Evolutionary conservation across 1,284 basidiomycete species (phyloP).

Genomic region (Kwoniella shivajii): DNA sequence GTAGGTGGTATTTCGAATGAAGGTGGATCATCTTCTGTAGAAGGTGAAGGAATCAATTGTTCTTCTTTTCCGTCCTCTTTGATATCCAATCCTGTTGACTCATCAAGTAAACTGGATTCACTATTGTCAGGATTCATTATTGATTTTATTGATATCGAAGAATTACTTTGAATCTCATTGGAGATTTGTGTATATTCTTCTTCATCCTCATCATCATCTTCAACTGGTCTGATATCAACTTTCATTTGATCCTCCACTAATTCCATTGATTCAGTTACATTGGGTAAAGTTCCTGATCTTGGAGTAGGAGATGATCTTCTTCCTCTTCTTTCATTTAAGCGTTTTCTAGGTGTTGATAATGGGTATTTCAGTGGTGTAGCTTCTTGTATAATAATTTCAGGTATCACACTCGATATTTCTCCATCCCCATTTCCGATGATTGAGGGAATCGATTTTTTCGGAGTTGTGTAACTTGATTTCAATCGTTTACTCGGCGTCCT

Average conservation of each 20-base stretch:
- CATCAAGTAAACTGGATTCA: neutral
- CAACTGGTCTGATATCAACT: neutral
- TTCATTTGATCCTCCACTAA: neutral
- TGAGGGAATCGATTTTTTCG: neutral
- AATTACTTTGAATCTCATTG: too few relatives aligned
- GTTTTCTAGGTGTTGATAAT: slow-evolving; percentile 20
- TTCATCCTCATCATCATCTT: neutral
- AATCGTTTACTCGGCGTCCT: slow-evolving; percentile 15
- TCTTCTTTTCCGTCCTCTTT: slow-evolving; percentile 8
- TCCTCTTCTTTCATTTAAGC: slow-evolving; percentile 8
- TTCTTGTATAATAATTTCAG: slow-evolving; percentile 30
- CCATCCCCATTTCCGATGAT: neutral
- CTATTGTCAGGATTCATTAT: neutral
- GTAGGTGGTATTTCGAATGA: slow-evolving; percentile 18
- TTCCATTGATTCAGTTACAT: slow-evolving; percentile 1
- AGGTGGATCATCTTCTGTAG: slow-evolving; percentile 40
- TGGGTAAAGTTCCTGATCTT: neutral
- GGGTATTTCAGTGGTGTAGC: slow-evolving; percentile 36
- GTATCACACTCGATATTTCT: slow-evolving; percentile 10
- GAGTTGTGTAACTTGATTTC: slow-evolving; percentile 4
- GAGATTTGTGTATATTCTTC: neutral
- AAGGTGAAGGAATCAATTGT: slow-evolving; percentile 37
- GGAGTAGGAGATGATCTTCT: slow-evolving; percentile 6
- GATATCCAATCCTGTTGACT: neutral
- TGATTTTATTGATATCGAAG: too few relatives aligned